Evolutionary conservation across 768 basidiomycete genomes (phyloP), one percentile per base, ranked within the genome.

Genomic region (Boletales sp.): DNA sequence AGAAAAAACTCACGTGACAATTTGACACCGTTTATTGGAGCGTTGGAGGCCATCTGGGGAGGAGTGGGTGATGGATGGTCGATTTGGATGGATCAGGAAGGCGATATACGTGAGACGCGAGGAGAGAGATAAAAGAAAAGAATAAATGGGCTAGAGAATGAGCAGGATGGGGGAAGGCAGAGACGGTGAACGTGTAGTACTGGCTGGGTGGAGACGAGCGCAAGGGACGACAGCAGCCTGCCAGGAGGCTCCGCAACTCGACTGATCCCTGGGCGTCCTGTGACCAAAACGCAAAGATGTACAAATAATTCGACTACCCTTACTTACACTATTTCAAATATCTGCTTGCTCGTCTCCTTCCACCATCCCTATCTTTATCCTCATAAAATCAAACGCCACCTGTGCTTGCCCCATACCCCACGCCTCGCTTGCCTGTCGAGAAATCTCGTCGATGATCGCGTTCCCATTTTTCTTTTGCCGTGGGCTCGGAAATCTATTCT

Each of bases 1-100:
- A 40, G 5, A 24, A 48, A 50, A 48, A 53, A 86, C 87, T 74
- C 69, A 90, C 88, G 80, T 69, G 86, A 88, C 64, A 89, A 80
- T 78, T 87, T 90, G 72, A 90, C 84, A 62, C 88, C 88, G 71
- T 90, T 90, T 74, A 90, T 88, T 68, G 88, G 88, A 62, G 78
- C 84, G 72, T 87, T 83, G 51, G 81, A 83, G 49, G 83, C 74
- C 86, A 88, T 88, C 68, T 71, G 69, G 47, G 56, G 36, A 47
- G 53, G 41, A 45, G 32, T 21, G 39, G 45, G 47, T 29, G 43
- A 49, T 44, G 48, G 45, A 40, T 42, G 39, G 44, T n/a, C 19
- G 60, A 52, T 52, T 46, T 32, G 41, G 48, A 40, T 43, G 43
- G 53, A 53, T 53, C 54, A 48, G 52, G 46, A 38, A 21, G 42